Conservation (phyloP, 2,329 filamentous ascomycete genomes). For the Waltergamsia citrina region DNA sequence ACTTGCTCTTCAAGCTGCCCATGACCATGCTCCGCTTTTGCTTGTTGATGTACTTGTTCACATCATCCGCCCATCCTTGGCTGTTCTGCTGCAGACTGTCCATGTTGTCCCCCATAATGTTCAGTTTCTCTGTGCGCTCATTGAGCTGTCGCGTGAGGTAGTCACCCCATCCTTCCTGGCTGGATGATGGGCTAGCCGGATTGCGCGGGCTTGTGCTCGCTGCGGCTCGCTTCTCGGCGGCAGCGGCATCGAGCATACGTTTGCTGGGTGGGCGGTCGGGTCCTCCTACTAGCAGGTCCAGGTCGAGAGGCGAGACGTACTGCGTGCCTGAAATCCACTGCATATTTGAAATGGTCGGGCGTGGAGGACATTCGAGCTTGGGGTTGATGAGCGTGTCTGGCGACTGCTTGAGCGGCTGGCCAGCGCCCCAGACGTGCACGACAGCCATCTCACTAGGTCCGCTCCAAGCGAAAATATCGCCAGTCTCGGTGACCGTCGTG, state of each 20-base stretch:
- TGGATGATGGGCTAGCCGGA: slow-evolving; percentile 10
- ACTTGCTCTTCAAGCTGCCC: slow-evolving; percentile 56
- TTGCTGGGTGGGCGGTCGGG: slow-evolving; percentile 82
- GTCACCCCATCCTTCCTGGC: slow-evolving; percentile 59
- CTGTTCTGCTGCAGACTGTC: slow-evolving; percentile 74
- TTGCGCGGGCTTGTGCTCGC: slow-evolving; percentile 16
- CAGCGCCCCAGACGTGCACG: slow-evolving; percentile 76
- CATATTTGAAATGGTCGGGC: slow-evolving; percentile 88
- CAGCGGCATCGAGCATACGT: slow-evolving; percentile 73
- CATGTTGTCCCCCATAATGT: slow-evolving; percentile 75
- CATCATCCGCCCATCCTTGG: slow-evolving; percentile 76
- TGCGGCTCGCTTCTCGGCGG: slow-evolving; percentile 59
- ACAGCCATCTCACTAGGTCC: slow-evolving; percentile 79
- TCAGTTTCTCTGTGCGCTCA: slow-evolving; percentile 81
- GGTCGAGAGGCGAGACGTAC: slow-evolving; percentile 75
- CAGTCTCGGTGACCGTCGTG: slow-evolving; percentile 63
- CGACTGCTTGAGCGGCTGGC: slow-evolving; percentile 49
- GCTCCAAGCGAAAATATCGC: slow-evolving; percentile 80
- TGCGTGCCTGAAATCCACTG: slow-evolving; percentile 97
- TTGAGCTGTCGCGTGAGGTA: slow-evolving; percentile 84
- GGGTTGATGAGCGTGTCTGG: slow-evolving; percentile 76
- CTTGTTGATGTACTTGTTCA: slow-evolving; percentile 74
- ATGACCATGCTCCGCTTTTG: slow-evolving; percentile 82
- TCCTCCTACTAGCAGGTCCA: slow-evolving; percentile 85
- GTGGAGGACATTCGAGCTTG: slow-evolving; percentile 59